Evolutionary conservation across 257 asterid species (phyloP), one percentile per base, ranked within the genome.

Genomic region (Handroanthus guayacan): DNA sequence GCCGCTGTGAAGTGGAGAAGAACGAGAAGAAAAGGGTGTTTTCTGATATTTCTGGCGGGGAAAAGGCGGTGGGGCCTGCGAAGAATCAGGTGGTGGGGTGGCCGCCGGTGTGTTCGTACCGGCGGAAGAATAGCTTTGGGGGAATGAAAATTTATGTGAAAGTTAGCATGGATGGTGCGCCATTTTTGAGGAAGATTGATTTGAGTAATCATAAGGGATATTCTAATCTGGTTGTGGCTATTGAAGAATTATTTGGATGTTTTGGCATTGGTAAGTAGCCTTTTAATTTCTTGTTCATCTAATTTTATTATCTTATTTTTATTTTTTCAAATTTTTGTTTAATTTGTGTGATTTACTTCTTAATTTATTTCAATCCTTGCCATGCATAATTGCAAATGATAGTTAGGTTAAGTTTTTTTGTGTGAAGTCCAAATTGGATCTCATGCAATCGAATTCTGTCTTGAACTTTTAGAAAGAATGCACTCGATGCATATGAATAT

Each of bases 161-260:
- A 67, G 97, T 94, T 56, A 86, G 97, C 87, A 82, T 92, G 90
- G 98, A 92, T 55, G 98, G 98, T 2, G 98, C 91, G 0, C 98
- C 97, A 0, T 92, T 87, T 72, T 86, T 94, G 71, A 82, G 98
- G 45, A 94, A 94, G 86, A 80, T 94, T 64, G 92, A 90, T 76
- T 77, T 94, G 86, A 57, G 78, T 16, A 76, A 17, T 37, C 86
- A 87, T 10, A 88, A 84, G 70, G 68, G 75, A 3, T 92, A 94
- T 11, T 58, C 76, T 56, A 80, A 88, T 75, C 94, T 94, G 63
- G 79, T 84, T n/a, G 9, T 70, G 58, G 89, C 90, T 51, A 87
- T 94, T 80, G 87, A 90, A 12, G 76, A 81, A 10, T 93, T 94
- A 72, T 92, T 90, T 75, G 87, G 84, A 13, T 90, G 84, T 52